Evolutionary conservation across 352 stramenopile genomes (phyloP).

Genomic region (Globisporangium recalcitrans): DNA sequence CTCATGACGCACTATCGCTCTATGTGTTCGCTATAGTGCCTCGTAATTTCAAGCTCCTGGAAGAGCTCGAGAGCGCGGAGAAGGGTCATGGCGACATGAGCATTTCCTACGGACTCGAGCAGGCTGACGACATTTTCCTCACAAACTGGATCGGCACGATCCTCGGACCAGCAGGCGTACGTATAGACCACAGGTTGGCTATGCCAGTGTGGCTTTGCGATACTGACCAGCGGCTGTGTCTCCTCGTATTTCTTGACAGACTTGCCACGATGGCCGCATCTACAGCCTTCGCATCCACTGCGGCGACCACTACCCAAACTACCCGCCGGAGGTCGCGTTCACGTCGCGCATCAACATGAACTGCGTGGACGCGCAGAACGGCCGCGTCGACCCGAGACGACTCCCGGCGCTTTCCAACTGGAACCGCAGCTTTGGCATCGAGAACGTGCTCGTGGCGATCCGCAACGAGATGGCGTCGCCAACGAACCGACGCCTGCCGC

Average conservation of each 20-base stretch:
- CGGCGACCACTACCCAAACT: conserved; percentile 92
- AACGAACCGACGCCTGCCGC: conserved; percentile 86
- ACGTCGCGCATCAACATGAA: conserved; percentile 97
- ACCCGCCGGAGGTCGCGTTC: conserved; percentile 93
- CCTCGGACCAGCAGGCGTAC: conserved; percentile 92
- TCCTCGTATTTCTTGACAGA: conserved; percentile 42
- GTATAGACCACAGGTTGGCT: conserved; percentile 20
- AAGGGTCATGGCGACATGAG: conserved; percentile 93
- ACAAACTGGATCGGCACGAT: conserved; percentile 98
- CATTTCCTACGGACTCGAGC: conserved; percentile 93
- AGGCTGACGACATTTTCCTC: conserved; percentile 97
- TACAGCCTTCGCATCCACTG: conserved; percentile 95
- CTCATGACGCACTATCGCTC: too few species aligned
- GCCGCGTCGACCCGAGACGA: conserved; percentile 75
- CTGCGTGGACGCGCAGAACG: conserved; percentile 90
- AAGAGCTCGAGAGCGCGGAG: conserved; percentile 90
- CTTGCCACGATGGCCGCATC: conserved; percentile 93
- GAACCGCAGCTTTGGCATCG: conserved; percentile 88
- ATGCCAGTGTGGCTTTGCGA: neutral
- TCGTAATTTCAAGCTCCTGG: conserved; percentile 93
- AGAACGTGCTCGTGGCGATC: conserved; percentile 86
- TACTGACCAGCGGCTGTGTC: neutral
- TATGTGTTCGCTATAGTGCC: conserved; percentile 42
- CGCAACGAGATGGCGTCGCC: conserved; percentile 87
- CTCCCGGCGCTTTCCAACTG: conserved; percentile 64